Base-by-base conservation (phyloP, 148 eudicot genomes). In the Polygonum aviculare region DNA sequence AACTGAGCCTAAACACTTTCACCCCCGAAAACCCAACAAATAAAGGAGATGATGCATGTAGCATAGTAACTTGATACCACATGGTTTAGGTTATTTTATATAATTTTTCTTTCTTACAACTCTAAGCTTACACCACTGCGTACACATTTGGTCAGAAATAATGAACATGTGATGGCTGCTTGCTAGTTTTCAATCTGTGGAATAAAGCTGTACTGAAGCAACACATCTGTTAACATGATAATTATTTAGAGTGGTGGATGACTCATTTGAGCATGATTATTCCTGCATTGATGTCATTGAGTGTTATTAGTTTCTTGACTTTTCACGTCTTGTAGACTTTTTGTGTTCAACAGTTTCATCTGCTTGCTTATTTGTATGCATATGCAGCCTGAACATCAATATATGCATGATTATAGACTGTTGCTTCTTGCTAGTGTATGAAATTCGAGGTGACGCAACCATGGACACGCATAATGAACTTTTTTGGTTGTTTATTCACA, bases 401-500 rank as follows among this genome's bases (percentile, higher is more conserved):
- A 35, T 67, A 35, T 67, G 44, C 19, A 36, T 36, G 44, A 26
- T 26, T 60, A 36, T 18, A 54, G 54, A 45, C 2, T 1, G 31
- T 52, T 74, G 47, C 44, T 52, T 2, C 7, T 48, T 51, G 41
- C 33, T 50, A 26, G 31, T 26, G 31, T 26, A 72, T 8, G 45
- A 12, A 21, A 19, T 40, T 4, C 19, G 55, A 26, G 49, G 59
- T 31, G 36, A 49, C 19, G 7, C 59, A 48, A 73, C 48, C 9
- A 14, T 26, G 38, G 57, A 19, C 55, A 21, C 0, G 21, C 44
- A 67, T 21, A n/a, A 49, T 73, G 18, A 49, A 73, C 16, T 33
- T 48, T 47, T 47, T 26, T 45, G 60, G 54, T 14, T 48, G 39
- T 47, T 49, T 11, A 49, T 73, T 73, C 44, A 81, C 90, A 95